Evolutionary conservation across 768 basidiomycete species (phyloP), one percentile per base, ranked within the genome.

Genomic region (Rhodosporidiobolus odoratus): DNA sequence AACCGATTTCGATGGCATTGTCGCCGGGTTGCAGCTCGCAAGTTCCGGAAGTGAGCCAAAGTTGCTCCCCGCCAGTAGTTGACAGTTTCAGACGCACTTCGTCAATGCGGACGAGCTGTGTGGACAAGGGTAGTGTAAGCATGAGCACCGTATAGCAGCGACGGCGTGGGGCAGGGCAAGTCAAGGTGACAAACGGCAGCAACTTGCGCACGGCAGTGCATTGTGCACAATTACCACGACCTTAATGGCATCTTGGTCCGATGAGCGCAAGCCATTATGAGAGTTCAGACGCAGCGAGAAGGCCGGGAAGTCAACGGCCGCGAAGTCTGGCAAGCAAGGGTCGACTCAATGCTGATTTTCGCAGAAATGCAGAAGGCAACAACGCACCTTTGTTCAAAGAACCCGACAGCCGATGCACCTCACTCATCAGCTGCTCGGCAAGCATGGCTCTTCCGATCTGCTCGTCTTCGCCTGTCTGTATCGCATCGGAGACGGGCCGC

Each of bases 131-230:
- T 13, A 9, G 27, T 4, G 25, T 21, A 10, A 9, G 15, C 45
- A 12, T 19, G 27, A 40, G 19, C n/a, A n/a, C n/a, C n/a, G n/a
- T n/a, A n/a, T n/a, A n/a, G n/a, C n/a, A n/a, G n/a, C n/a, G n/a
- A n/a, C n/a, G n/a, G n/a, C n/a, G n/a, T 16, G 32, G 3, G 35
- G n/a, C 7, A 6, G 32, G 48, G 23, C 8, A 10, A 50, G 48
- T 50, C 48, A 53, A 27, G 27, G 47, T 21, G 9, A 35, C 32
- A 2, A 25, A 3, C 3, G 27, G 48, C 30, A 27, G 52, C 32
- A 58, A 37, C 88, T 79, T 78, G 94, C 93, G 74, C 90, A 90
- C 40, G 90, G 88, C 32, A 95, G 78, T 47, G 80, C 79, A 76
- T 92, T 97, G 40, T 80, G 80, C 37, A 94, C 80, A 2, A 82